Evolutionary conservation across 208 protist species (phyloP), one percentile per base, ranked within the genome.

Genomic region (Trichomonas gallinae): DNA sequence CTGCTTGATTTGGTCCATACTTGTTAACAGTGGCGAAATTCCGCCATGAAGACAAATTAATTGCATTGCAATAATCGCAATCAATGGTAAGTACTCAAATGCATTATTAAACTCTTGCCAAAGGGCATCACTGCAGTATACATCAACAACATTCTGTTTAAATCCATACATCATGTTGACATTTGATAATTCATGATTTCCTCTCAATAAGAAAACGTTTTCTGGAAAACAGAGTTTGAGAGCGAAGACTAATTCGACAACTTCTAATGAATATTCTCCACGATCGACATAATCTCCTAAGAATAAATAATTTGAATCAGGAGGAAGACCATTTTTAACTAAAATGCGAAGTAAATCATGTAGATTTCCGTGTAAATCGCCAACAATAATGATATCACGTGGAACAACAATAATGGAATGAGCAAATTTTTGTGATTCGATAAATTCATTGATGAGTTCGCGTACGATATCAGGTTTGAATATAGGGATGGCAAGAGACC

Each of bases 251-350:
- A 91, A n/a, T 2, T 17, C 48, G 10, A 97, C 31, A n/a, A 97
- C 96, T 82, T 97, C 97, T 9, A 51, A 26, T 6, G 97, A 97
- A 49, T 83, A 97, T 13, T 15, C 49, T 46, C 97, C 97, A 11
- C 97, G 40, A 40, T 97, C 97, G 2, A 97, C 97, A 44, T 97
- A 97, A 72, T 97, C 97, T 38, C 97, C 97, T 0, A 93, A 26
- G 15, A 93, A 93, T 38, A 93, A 31, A 10, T 42, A 51, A 38
- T 10, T 34, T 38, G 8, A 17, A 15, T 51, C 0, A 17, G 87
- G 87, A 10, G 87, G 87, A 44, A 17, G 51, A 31, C n/a, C 44
- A 10, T 34, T 58, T 21, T 51, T 34, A 26, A 0, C 17, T 0
- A 93, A 42, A 23, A 93, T 93, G 1, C 44, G 0, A n/a, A 93